phyloP scores from a whole-genome alignment of 2,329 filamentous ascomycete species.

The Diplodia mutila region DNA sequence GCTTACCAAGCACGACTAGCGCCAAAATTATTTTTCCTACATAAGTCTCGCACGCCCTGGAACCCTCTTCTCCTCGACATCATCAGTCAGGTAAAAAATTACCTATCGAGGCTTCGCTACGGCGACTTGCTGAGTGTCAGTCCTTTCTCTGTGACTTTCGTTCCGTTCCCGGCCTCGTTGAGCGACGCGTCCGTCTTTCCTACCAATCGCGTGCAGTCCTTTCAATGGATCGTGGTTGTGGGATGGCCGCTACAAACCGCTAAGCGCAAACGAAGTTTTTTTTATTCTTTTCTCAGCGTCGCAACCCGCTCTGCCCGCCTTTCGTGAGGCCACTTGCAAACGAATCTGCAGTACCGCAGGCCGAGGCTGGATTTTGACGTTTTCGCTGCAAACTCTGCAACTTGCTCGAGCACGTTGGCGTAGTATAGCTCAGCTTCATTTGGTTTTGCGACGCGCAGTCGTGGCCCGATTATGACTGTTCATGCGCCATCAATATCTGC shows the following conservation, averaged over 20 bases:
- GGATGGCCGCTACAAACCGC: slow-evolving; percentile 47
- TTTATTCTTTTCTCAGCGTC: background rate
- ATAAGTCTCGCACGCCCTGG: slow-evolving; percentile 29
- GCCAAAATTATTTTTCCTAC: background rate
- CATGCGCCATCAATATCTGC: background rate
- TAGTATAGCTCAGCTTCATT: too few species aligned
- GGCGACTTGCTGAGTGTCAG: slow-evolving; percentile 50
- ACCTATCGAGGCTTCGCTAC: slow-evolving; percentile 46
- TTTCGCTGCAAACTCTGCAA: too few species aligned
- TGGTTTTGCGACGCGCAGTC: too few species aligned
- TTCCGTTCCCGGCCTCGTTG: slow-evolving; percentile 51
- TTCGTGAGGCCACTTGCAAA: too few species aligned
- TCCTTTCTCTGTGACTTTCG: slow-evolving; percentile 42
- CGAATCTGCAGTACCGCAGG: too few species aligned
- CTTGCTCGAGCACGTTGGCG: too few species aligned
- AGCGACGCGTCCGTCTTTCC: slow-evolving; percentile 42
- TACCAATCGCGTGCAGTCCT: slow-evolving; percentile 43
- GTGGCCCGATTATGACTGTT: too few species aligned
- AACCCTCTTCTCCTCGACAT: slow-evolving; percentile 34
- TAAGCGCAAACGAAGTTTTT: slow-evolving; percentile 10
- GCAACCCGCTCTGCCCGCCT: background rate
- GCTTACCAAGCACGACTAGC: slow-evolving; percentile 6
- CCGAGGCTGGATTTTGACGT: too few species aligned
- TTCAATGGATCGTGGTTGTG: slow-evolving; percentile 49
- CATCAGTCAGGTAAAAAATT: slow-evolving; percentile 44